Conservation (phyloP, 352 stramenopile genomes). For the Elongisporangium undulatum region DNA sequence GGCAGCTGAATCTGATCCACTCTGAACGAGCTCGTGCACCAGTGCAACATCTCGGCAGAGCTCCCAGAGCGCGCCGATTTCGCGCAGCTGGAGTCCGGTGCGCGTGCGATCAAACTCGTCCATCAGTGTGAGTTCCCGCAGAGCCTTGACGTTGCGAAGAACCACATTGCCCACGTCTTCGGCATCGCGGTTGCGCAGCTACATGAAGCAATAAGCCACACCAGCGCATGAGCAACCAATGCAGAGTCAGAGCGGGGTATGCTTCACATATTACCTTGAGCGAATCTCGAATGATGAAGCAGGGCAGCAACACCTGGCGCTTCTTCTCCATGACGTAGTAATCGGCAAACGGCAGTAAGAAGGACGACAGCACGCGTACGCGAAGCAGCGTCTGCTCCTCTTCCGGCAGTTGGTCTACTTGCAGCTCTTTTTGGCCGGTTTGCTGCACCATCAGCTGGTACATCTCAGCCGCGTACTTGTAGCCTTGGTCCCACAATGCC, state of each 20-base stretch:
- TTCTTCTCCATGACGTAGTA: conserved; percentile 54
- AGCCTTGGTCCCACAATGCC: conserved; percentile 32
- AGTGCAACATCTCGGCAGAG: conserved; percentile 49
- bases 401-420: conserved; percentile 28
- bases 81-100: conserved; percentile 49
- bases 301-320: conserved; percentile 33
- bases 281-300: conserved; percentile 51
- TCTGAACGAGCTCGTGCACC: conserved; percentile 41
- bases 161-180: conserved; percentile 61
- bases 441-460: conserved; percentile 20
- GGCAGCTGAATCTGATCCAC: conserved; percentile 5
- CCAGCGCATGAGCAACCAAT: background rate
- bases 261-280: conserved; percentile 35
- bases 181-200: conserved; percentile 48
- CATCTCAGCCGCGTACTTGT: conserved; percentile 39
- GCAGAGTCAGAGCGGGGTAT: background rate
- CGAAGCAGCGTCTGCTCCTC: conserved; percentile 40
- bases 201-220: no score
- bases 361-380: conserved; percentile 46
- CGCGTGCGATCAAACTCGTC: conserved; percentile 40
- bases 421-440: conserved; percentile 8
- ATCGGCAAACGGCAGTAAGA: conserved; percentile 49
- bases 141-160: conserved; percentile 27
- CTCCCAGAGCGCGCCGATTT: conserved; percentile 52
- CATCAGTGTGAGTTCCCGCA: conserved; percentile 17